These are phyloP conservation scores for Salix exigua DNA, from an alignment of 345 rosid species.

Conservation along the genomic window DNA sequence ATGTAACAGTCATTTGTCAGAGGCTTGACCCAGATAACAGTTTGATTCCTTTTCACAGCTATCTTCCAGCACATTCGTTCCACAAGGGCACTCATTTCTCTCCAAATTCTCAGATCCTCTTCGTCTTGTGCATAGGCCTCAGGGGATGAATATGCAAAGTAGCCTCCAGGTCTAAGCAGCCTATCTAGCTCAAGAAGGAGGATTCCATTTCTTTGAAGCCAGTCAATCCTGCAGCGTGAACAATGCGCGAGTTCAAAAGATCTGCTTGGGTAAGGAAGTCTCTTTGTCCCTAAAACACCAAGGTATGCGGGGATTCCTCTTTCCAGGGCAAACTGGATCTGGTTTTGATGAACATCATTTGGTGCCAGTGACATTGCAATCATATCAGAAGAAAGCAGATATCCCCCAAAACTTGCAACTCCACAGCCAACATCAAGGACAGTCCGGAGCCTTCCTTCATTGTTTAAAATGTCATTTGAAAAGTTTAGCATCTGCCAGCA, in stretches of 20 bases:
- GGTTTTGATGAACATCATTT: conserved; percentile 98
- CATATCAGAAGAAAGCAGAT: conserved; percentile 81
- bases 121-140: conserved; percentile 99
- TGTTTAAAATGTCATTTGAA: conserved; percentile 57
- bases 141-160: conserved; percentile 97
- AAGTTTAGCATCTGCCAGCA: conserved; percentile 93
- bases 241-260: conserved; percentile 97
- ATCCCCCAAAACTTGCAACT: conserved; percentile 98
- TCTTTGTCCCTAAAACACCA: conserved; percentile 91
- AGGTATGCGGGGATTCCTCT: conserved; percentile 99
- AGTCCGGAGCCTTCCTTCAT: conserved; percentile 74
- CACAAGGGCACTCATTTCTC: conserved; percentile 86
- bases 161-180: conserved; percentile 94
- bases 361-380: conserved; percentile 93
- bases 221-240: conserved; percentile 95
- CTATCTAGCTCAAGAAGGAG: conserved; percentile 98
- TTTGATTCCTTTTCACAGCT: conserved; percentile 87
- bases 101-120: conserved; percentile 92
- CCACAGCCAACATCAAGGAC: conserved; percentile 99
- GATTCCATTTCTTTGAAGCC: conserved; percentile 98
- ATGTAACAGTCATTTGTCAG: conserved; percentile 81
- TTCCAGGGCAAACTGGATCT: conserved; percentile 96
- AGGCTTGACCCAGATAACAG: conserved; percentile 96
- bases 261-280: conserved; percentile 98
- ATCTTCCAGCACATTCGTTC: conserved; percentile 95